Base-by-base conservation (phyloP, 2,329 filamentous ascomycete species). In the Cercospora berteroae region DNA sequence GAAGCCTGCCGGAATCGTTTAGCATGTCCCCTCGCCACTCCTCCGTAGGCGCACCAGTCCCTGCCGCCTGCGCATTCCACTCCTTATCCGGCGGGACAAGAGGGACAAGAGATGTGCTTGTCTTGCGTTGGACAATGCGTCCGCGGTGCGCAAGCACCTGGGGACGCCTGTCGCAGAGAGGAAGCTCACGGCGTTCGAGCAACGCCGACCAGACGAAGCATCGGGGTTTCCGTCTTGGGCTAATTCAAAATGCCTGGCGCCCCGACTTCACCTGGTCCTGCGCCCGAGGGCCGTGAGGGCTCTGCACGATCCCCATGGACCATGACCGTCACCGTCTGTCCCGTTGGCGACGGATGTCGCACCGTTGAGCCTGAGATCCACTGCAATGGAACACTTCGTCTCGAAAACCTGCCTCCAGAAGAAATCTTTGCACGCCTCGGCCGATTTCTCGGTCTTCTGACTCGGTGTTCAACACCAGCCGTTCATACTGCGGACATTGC, bases 1-100 rank as follows among this genome's bases (percentile, higher is more conserved):
- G 55, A 58, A 58, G 55, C 55, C 55, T 58, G 55, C 55, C 55
- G 18, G n/a, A 58, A 36, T 58, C 55, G 55, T 58, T 58, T 58
- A 36, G 55, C 29, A 12, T 48, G 44, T 18, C 23, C 50, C n/a
- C 23, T n/a, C 23, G 29, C 25, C 23, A 56, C 50, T 56, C 23
- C 52, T 27, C 27, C 52, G 52, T 23, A n/a, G 16, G 36, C 36
- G 36, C 36, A 42, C 52, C 25, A 23, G 44, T 23, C 27, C 23
- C 52, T 29, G 52, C 16, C 52, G 52, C 27, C n/a, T 13, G 13
- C 8, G 16, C 29, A 33, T 20, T 13, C 16, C 55, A 31, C 25
- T n/a, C n/a, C n/a, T n/a, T 16, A 25, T 23, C 13, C 23, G 20
- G 23, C 48, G 48, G 23, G 48, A 55, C 48, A 55, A 55, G 48